Evolutionary conservation across 192 early-diverging fungal species (phyloP).

Genomic region (Phlyctochytrium planicorne): DNA sequence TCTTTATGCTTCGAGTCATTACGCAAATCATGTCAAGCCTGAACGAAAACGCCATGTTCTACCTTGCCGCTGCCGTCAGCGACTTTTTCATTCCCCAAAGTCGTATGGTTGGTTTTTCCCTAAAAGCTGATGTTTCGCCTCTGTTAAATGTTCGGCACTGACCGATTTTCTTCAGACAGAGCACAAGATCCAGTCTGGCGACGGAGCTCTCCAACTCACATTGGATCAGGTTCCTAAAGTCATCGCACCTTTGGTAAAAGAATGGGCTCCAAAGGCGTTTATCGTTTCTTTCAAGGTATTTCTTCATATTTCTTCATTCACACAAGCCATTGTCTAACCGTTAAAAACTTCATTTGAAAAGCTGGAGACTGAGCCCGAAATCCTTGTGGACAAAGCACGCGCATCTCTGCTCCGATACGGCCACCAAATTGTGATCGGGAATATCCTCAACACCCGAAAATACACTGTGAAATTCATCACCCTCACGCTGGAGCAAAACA

Average conservation of each 20-base stretch:
- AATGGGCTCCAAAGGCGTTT: conserved; percentile 85
- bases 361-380: conserved; percentile 85
- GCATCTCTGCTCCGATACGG: conserved; percentile 81
- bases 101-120: conserved; percentile 70
- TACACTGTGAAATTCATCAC: conserved; percentile 66
- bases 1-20: conserved; percentile 81
- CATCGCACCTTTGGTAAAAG: conserved; percentile 85
- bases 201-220: conserved; percentile 78
- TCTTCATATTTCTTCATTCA: no score
- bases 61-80: conserved; percentile 95
- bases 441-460: conserved; percentile 89
- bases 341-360: conserved; percentile 9
- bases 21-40: conserved; percentile 67
- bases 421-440: conserved; percentile 97
- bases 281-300: conserved; percentile 97
- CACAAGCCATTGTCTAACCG: background rate
- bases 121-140: conserved; percentile 1
- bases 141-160: background rate
- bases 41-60: conserved; percentile 80
- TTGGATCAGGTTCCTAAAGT: conserved; percentile 99
- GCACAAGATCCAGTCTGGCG: conserved; percentile 96
- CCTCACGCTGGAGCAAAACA: conserved; percentile 34
- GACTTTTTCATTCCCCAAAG: conserved; percentile 97
- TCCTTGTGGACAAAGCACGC: conserved; percentile 80
- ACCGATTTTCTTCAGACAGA: conserved; percentile 49